phyloP scores from a whole-genome alignment of 192 early-diverging fungal genomes.

The Pilobolus umbonatus region DNA sequence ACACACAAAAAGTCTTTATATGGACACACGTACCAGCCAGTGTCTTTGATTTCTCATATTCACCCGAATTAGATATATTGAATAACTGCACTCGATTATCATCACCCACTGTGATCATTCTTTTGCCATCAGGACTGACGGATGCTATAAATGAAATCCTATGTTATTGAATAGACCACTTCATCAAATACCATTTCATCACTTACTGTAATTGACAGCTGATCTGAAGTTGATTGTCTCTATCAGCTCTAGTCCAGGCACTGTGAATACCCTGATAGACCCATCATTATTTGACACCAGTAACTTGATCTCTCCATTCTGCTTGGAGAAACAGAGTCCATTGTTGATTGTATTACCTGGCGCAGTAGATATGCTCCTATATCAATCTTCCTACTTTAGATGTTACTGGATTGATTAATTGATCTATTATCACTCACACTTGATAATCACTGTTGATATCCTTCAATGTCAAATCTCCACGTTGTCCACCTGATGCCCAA shows the following conservation, averaged over 20 bases:
- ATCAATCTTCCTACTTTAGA: not conserved
- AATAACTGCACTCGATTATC: constrained; percentile 82
- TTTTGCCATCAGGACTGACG: constrained; percentile 88
- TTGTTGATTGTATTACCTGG: constrained; percentile 84
- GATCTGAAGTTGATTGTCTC: constrained; percentile 78
- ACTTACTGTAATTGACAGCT: constrained; percentile 78
- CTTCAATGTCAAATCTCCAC: constrained; percentile 75
- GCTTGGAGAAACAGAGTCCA: constrained; percentile 63
- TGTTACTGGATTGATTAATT: not conserved
- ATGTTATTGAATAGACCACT: not conserved
- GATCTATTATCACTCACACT: constrained; percentile 6
- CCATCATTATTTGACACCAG: constrained; percentile 94
- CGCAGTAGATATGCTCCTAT: constrained; percentile 45
- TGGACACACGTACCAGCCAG: constrained; percentile 70
- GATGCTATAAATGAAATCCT: constrained; percentile 43
- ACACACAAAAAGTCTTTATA: constrained; percentile 7
- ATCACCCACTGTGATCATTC: constrained; percentile 92
- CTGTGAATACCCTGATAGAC: constrained; percentile 82
- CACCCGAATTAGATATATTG: constrained; percentile 60
- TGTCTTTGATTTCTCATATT: constrained; percentile 68
- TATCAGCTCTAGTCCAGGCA: constrained; percentile 74
- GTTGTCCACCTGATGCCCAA: constrained; percentile 88
- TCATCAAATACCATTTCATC: not conserved
- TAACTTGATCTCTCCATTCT: constrained; percentile 59
- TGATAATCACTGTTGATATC: constrained; percentile 60